Conservation (phyloP, 2,329 filamentous ascomycete genomes). For the Scedosporium boydii region DNA sequence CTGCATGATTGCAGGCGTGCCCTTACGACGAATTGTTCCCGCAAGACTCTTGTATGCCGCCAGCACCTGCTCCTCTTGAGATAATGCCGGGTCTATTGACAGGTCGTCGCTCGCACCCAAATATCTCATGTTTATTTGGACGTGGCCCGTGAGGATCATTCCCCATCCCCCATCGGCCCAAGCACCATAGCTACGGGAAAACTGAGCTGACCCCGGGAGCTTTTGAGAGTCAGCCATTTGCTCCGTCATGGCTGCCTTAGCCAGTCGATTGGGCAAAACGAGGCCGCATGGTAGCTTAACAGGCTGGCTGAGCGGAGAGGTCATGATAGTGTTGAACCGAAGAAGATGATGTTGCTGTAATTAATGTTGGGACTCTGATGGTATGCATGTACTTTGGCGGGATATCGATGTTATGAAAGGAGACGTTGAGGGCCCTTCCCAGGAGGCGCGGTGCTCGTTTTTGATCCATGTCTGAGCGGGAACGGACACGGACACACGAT, state of each 20-base stretch:
- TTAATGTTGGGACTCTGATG: no score
- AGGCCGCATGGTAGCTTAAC: slow-evolving; percentile 46
- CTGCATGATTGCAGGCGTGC: slow-evolving; percentile 31
- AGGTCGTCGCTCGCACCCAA: slow-evolving; percentile 25
- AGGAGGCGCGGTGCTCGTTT: no score
- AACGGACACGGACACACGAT: no score
- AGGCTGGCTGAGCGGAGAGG: slow-evolving; percentile 17
- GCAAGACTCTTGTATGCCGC: slow-evolving; percentile 29
- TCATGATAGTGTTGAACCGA: not conserved
- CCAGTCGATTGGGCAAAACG: slow-evolving; percentile 43
- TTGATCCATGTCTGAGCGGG: no score
- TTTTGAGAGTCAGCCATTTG: slow-evolving; percentile 27
- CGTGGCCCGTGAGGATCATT: slow-evolving; percentile 40
- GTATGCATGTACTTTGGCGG: no score
- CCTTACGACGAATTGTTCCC: slow-evolving; percentile 17
- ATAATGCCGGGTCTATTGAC: slow-evolving; percentile 20
- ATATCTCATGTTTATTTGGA: slow-evolving; percentile 29
- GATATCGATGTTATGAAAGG: no score
- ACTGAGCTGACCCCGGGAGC: slow-evolving; percentile 22
- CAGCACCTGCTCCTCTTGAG: slow-evolving; percentile 6
- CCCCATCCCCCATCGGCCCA: slow-evolving; percentile 49
- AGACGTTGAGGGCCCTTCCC: no score
- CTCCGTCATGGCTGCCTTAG: slow-evolving; percentile 42
- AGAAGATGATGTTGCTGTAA: not conserved
- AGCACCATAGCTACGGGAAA: slow-evolving; percentile 32